Base-by-base conservation (phyloP, 805 yeast genomes). In the Clavispora asparagi region DNA sequence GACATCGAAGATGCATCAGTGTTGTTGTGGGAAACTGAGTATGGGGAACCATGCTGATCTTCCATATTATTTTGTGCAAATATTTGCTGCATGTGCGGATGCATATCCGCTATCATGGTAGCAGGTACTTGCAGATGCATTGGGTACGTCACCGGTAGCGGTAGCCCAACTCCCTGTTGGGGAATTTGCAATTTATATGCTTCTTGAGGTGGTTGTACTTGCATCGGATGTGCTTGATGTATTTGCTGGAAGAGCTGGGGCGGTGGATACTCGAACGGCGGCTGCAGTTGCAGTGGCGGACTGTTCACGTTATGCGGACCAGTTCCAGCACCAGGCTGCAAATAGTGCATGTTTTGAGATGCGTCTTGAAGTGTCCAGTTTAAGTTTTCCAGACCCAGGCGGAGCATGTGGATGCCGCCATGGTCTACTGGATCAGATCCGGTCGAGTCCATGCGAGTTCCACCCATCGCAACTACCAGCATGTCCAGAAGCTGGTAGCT, bases 401-500 rank as follows among this genome's bases (percentile, higher is more conserved):
- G 35, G 17, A 12, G 25, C 11, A 33, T 9, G 12, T 17, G 37
- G 13, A 1, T 11, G 7, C 13, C n/a, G 12, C 17, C 13, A 3
- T 17, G 37, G 3, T 5, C 25, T 5, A 3, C 11, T 6, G 25
- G 23, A 16, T 33, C 23, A 11, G 8, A 12, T 10, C 6, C 25
- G 8, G 16, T 6, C 13, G 37, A 6, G 17, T 25, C 29, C 17
- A 26, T 37, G 4, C 13, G 29, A 9, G 40, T 1, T 7, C 13
- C n/a, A 4, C 6, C 12, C 6, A 23, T 7, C 1, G 19, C 6
- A 12, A 64, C 53, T 29, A 58, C 49, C 12, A 62, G 55, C 72
- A 70, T 69, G 43, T 68, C 68, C 50, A 68, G 76, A 30, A 70
- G 60, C 52, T 70, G 75, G 47, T 68, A 71, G 45, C 67, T 70